Conservation (phyloP, 148 eudicot species). For the Chenopodium album region DNA sequence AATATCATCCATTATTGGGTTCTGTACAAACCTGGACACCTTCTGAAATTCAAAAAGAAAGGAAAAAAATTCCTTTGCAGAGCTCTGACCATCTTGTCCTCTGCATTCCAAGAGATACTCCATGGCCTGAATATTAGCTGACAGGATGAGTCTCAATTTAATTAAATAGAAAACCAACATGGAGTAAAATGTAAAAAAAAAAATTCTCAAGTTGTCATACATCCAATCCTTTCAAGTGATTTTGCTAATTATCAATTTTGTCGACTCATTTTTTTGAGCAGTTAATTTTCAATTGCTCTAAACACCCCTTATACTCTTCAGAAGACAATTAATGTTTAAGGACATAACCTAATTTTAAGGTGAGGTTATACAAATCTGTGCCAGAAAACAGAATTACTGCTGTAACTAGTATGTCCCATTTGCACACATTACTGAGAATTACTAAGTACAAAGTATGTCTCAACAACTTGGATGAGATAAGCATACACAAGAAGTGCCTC, state of each 20-base stretch:
- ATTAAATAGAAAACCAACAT: not conserved
- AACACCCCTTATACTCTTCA: too few species aligned
- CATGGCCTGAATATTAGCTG: slow-evolving; percentile 57
- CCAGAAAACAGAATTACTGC: not conserved
- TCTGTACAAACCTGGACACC: slow-evolving; percentile 69
- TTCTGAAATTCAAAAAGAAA: slow-evolving; percentile 82
- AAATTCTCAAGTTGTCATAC: not conserved
- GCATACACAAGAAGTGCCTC: not conserved
- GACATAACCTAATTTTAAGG: not conserved
- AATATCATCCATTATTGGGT: not conserved
- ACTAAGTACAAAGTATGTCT: not conserved
- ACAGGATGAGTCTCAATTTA: slow-evolving; percentile 5
- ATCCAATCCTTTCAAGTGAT: not conserved
- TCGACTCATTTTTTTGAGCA: not conserved
- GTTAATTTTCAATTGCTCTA: not conserved
- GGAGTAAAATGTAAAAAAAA: not conserved
- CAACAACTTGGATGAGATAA: not conserved
- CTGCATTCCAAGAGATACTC: slow-evolving; percentile 69
- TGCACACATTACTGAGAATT: not conserved
- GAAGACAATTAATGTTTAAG: not conserved
- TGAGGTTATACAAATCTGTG: not conserved
- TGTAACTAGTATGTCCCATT: not conserved
- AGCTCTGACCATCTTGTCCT: slow-evolving; percentile 66
- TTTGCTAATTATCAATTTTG: not conserved
- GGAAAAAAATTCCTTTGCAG: slow-evolving; percentile 52